phyloP scores from a whole-genome alignment of 2,329 filamentous ascomycete genomes.

The Aspergillus pseudoterreus region DNA sequence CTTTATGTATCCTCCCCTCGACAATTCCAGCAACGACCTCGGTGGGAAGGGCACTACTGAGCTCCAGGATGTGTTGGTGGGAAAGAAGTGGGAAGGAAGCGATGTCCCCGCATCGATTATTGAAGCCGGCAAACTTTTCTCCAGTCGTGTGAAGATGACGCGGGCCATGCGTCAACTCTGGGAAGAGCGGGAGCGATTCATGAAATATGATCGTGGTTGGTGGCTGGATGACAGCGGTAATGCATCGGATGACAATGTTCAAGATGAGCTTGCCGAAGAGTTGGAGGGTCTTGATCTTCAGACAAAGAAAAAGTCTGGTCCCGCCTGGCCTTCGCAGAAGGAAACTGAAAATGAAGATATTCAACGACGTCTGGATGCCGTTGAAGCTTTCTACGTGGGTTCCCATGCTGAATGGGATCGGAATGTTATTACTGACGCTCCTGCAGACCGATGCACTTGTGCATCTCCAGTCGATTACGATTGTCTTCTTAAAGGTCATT shows the following conservation, averaged over 20 bases:
- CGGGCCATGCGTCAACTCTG: conserved; percentile 88
- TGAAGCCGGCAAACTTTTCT: conserved; percentile 90
- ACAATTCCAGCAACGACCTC: conserved; percentile 81
- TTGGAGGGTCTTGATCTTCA: conserved; percentile 20
- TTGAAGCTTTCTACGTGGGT: conserved; percentile 84
- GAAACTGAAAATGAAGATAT: conserved; percentile 37
- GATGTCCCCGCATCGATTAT: conserved; percentile 90
- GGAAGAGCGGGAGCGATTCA: conserved; percentile 87
- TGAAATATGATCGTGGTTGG: conserved; percentile 92
- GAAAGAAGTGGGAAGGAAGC: conserved; percentile 85
- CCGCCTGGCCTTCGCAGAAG: conserved; percentile 16
- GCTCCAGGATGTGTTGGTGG: conserved; percentile 73
- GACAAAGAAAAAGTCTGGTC: conserved; percentile 10
- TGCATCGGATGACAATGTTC: conserved; percentile 29
- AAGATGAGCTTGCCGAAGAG: conserved; percentile 39
- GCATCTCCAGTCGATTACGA: conserved; percentile 85
- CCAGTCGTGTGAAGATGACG: conserved; percentile 84
- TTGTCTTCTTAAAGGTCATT: conserved; percentile 86
- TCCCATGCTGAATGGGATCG: not conserved
- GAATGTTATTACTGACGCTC: not conserved
- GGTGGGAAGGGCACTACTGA: conserved; percentile 84
- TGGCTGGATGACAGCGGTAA: conserved; percentile 49
- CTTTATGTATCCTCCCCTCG: conserved; percentile 92
- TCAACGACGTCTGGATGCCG: conserved; percentile 60
- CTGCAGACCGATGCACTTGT: conserved; percentile 69